Percentiles rank a stretch among this genome's conserved stretches.
Conservation (phyloP, 257 asterid species). For the Ophiorrhiza pumila region DNA sequence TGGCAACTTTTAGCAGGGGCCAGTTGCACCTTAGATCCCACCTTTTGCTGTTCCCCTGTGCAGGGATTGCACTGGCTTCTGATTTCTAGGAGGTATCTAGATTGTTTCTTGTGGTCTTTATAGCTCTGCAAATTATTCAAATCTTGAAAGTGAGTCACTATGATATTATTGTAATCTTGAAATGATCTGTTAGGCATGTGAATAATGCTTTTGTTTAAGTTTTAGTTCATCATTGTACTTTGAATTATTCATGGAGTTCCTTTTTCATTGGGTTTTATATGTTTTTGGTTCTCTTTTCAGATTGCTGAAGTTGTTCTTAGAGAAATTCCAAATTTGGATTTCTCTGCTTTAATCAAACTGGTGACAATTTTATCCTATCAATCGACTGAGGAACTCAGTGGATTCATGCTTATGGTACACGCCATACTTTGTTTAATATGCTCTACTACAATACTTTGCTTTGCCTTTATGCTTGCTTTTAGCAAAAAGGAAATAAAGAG, state of each 20-base stretch:
- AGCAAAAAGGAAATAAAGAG: background rate
- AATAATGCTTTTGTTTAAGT: background rate
- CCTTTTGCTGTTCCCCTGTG: background rate
- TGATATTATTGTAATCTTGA: background rate
- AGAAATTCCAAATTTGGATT: constrained; percentile 61
- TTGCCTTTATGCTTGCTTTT: background rate
- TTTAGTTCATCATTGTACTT: background rate
- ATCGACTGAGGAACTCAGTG: constrained; percentile 51
- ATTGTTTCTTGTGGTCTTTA: background rate
- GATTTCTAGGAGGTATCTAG: background rate
- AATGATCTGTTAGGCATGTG: background rate
- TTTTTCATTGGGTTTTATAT: background rate
- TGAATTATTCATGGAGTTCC: background rate
- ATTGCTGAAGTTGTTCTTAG: constrained; percentile 71
- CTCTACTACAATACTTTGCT: background rate
- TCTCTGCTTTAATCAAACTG: constrained; percentile 52
- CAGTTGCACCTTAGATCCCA: background rate
- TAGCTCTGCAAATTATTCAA: background rate
- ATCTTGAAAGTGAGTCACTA: background rate
- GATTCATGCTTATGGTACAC: constrained; percentile 73
- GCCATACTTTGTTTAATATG: constrained; percentile 17
- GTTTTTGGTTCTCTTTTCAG: constrained; percentile 40
- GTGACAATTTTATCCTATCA: constrained; percentile 62
- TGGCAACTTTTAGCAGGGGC: background rate
- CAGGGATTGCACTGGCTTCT: too few species aligned